Evolutionary conservation across 192 early-diverging fungal species (phyloP), one percentile per base, ranked within the genome.

Genomic region (Kickxella alabastrina): DNA sequence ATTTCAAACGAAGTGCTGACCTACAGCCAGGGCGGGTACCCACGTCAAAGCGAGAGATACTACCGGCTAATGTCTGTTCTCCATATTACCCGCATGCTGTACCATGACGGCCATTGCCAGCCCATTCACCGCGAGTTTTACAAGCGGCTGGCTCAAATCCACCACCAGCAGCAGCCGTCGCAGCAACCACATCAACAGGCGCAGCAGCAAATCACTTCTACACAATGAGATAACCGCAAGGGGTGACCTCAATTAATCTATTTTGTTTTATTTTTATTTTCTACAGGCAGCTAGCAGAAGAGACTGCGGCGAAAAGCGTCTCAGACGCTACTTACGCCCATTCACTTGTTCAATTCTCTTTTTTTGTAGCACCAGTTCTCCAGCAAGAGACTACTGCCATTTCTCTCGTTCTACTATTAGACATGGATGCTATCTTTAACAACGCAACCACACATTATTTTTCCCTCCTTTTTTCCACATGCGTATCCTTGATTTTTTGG

Each of bases 21-120:
- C 18, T 77, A 70, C 54, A 66, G 62, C 54, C 24, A 60, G 8
- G 74, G 68, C 22, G 63, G 62, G 19, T 77, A 61, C 31, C 74
- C 74, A 15, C 74, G 74, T 12, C 67, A 77, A 47, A 68, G 64
- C 54, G 62, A 70, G 52, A 54, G 74, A 40, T 77, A 77, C 63
- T 77, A 77, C 52, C 54, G 61, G 28, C 62, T 77, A 5, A 77
- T 77, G 74, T 77, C 74, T 9, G 74, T 70, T 26, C 63, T 77
- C 15, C 74, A 77, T 40, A 65, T 77, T 4, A 43, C 68, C 3
- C 62, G 74, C 14, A 71, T 77, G 62, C 59, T 77, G 15, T 77
- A 62, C 51, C 74, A 77, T 14, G 74, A 77, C 49, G 68, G 68
- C 9, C 59, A 64, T 46, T 77, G 74, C 62, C 36, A 52, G 52